These are phyloP conservation scores for Uncinocarpus reesii DNA, from an alignment of 2,329 filamentous ascomycete genomes.

Conservation along the genomic window DNA sequence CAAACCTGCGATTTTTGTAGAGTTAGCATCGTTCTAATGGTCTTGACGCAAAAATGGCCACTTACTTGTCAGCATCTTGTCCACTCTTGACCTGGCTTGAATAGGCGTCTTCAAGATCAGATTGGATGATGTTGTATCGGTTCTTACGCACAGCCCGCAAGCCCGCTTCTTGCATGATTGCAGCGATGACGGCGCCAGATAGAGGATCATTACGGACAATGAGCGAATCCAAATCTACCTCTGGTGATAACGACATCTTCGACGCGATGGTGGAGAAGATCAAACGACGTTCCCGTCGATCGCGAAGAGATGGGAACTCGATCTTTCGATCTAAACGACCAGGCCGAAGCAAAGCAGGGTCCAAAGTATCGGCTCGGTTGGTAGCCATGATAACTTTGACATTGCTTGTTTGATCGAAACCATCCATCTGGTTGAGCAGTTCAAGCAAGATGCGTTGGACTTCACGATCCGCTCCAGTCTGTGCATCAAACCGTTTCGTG, in stretches of 20 bases:
- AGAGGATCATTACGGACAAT: constrained; percentile 95
- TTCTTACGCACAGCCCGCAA: constrained; percentile 93
- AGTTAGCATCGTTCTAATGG: constrained; percentile 32
- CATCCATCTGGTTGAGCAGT: constrained; percentile 98
- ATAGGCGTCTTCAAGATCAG: constrained; percentile 92
- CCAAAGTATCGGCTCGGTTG: constrained; percentile 92
- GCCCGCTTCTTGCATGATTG: constrained; percentile 98
- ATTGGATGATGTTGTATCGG: constrained; percentile 97
- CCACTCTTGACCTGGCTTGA: constrained; percentile 88
- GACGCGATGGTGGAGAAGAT: constrained; percentile 96
- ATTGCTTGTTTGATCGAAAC: constrained; percentile 96
- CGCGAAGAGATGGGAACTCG: constrained; percentile 90
- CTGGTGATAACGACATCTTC: constrained; percentile 94
- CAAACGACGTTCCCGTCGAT: constrained; percentile 85
- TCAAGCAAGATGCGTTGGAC: constrained; percentile 97
- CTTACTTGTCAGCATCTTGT: constrained; percentile 53
- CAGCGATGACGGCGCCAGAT: constrained; percentile 89
- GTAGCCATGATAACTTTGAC: constrained; percentile 99
- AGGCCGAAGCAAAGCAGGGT: constrained; percentile 85
- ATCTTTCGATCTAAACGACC: constrained; percentile 97
- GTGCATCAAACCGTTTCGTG: constrained; percentile 97
- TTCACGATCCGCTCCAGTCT: constrained; percentile 94
- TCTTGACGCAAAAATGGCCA: constrained; percentile 15
- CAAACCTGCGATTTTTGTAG: constrained; percentile 61
- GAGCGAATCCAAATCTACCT: constrained; percentile 90